Base-by-base conservation (phyloP, 1,139 yeast genomes). In the Hyphopichia pseudoburtonii region DNA sequence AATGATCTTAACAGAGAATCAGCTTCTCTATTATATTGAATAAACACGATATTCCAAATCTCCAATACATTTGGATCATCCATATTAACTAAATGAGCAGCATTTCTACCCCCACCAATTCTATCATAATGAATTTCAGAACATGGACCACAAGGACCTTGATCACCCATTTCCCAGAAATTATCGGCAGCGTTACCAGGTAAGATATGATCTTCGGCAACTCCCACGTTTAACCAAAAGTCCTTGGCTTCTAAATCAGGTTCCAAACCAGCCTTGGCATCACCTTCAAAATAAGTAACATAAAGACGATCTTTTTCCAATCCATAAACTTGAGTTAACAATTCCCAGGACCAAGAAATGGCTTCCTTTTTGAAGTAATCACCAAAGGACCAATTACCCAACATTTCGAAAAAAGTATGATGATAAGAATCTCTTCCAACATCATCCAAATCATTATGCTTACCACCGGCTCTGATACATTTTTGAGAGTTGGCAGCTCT, bases 101-200 rank as follows among this genome's bases (percentile, higher is more conserved):
- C 98, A 57, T 92, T 90, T 70, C 99, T 81, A 39, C 97, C 97
- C n/a, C n/a, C n/a, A 45, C 98, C 98, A 47, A 92, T 88, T 66
- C 98, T 82, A 63, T 92, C 99, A 64, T 88, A 92, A 64, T 92
- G 99, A 51, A 92, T 78, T 65, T 92, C 98, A 15, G 96, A 86
- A 70, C 98, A 94, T 35, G 99, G 99, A 46, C 99, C 99, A 73
- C 99, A 92, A 32, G 99, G 99, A 48, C 99, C 99, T 70, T 90
- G 97, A 59, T 94, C 99, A 52, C 99, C 99, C 99, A 92, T 92
- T 72, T 94, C 99, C 99, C 99, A 92, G 64, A 92, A 92, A 70
- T 92, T 92, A 62, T 92, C 99, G 59, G 82, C 73, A 38, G 82
- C 86, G 48, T 82, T 72, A 41, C 98, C 99, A 17, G 97, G 96